A percentile compares a stretch with the other conserved stretches of the same genome.
phyloP scores from a whole-genome alignment of 1,139 yeast genomes.

The Candida sp. region DNA sequence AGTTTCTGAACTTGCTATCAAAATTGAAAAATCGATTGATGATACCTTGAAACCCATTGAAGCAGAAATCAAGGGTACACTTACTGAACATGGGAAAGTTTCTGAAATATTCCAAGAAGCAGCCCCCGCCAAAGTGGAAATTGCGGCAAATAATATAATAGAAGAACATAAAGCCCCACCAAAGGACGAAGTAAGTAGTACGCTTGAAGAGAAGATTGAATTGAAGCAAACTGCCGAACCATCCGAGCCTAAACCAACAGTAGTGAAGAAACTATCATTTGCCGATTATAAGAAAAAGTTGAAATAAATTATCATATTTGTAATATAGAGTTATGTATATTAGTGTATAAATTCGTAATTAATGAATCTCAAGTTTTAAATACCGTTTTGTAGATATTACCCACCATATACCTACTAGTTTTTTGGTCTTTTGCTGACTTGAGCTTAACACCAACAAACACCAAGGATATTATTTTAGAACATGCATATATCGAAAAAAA shows the following conservation, averaged over 20 bases:
- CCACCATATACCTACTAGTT: too few relatives aligned
- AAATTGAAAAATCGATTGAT: conserved; percentile 22
- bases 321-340: background rate
- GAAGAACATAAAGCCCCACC: too few relatives aligned
- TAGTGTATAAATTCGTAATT: background rate
- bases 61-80: conserved; percentile 9
- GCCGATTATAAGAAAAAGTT: conserved; percentile 80
- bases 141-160: too few relatives aligned
- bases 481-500: too few relatives aligned
- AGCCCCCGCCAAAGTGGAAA: conserved; percentile 8
- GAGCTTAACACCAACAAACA: too few relatives aligned
- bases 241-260: conserved; percentile 18
- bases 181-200: conserved; percentile 1
- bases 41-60: conserved; percentile 15
- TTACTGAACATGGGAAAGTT: conserved; percentile 1
- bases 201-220: conserved; percentile 4
- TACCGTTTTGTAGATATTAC: too few relatives aligned
- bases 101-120: conserved; percentile 2
- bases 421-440: too few relatives aligned
- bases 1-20: conserved; percentile 21
- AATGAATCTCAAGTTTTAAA: too few relatives aligned
- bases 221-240: conserved; percentile 12
- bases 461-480: too few relatives aligned
- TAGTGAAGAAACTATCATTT: conserved; percentile 69
- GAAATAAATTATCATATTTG: conserved; percentile 22